Conservation (phyloP, 768 basidiomycete genomes). For the Jaapia argillacea region DNA sequence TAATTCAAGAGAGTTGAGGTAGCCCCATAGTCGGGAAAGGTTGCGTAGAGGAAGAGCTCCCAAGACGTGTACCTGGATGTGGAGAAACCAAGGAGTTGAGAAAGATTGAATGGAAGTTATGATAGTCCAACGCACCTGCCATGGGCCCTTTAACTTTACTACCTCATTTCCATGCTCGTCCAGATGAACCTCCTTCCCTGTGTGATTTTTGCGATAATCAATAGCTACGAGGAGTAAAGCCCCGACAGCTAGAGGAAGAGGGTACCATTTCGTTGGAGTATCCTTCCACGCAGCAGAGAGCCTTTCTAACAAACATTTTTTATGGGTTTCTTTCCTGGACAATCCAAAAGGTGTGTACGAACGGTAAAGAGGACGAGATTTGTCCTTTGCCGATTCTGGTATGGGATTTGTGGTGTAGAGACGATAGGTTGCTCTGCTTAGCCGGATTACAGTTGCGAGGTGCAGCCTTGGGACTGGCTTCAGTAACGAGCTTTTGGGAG, state of each 20-base stretch:
- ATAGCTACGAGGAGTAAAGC: slow-evolving; percentile 77
- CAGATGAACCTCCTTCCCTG: slow-evolving; percentile 57
- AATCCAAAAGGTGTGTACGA: neutral
- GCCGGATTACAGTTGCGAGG: too few species aligned
- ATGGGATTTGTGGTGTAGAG: neutral
- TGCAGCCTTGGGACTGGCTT: too few species aligned
- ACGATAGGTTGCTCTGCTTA: too few species aligned
- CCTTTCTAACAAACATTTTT: slow-evolving; percentile 31
- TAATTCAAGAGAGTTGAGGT: slow-evolving; percentile 85
- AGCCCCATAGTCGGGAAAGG: slow-evolving; percentile 96
- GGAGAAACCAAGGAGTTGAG: neutral
- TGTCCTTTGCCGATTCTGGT: neutral
- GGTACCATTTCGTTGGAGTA: slow-evolving; percentile 94
- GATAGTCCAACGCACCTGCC: slow-evolving; percentile 56
- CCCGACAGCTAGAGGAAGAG: slow-evolving; percentile 83
- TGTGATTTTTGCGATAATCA: slow-evolving; percentile 59
- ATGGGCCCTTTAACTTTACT: slow-evolving; percentile 78
- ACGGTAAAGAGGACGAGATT: neutral
- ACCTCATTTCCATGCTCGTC: slow-evolving; percentile 80
- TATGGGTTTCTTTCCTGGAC: neutral
- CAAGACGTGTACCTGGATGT: slow-evolving; percentile 79
- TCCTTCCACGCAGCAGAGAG: slow-evolving; percentile 71
- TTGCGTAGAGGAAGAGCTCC: slow-evolving; percentile 92
- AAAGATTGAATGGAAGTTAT: neutral
- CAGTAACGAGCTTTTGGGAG: too few species aligned